Conservation (phyloP, 2,329 filamentous ascomycete genomes). For the Scolecobasidium constrictum region DNA sequence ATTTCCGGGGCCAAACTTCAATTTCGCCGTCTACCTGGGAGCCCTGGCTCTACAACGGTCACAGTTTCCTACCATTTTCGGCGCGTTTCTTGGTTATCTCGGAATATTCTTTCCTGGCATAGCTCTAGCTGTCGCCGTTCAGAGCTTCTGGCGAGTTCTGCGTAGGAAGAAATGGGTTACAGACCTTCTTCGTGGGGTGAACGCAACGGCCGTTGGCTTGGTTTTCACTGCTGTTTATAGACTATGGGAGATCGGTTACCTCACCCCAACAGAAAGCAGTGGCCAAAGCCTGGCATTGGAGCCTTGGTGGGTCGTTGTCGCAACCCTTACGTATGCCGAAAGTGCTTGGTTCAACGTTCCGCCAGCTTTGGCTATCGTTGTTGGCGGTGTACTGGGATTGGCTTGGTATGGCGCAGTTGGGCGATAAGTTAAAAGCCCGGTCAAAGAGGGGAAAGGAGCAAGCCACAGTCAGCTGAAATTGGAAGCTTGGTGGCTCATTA, state of each 20-base stretch:
- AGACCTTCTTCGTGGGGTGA: conserved; percentile 27
- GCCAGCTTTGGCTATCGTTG: conserved; percentile 27
- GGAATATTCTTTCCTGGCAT: conserved; percentile 32
- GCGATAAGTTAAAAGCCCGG: no score
- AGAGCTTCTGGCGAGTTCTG: conserved; percentile 27
- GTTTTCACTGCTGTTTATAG: conserved; percentile 35
- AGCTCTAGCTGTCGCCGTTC: conserved; percentile 23
- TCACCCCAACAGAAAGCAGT: conserved; percentile 23
- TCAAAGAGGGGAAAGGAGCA: no score
- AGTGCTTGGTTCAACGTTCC: conserved; percentile 28
- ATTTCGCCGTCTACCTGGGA: conserved; percentile 36
- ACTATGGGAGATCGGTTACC: conserved; percentile 33
- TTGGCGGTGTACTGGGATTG: conserved; percentile 28
- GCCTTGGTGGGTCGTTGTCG: conserved; percentile 36
- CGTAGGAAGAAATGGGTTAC: conserved; percentile 23
- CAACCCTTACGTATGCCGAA: conserved; percentile 28
- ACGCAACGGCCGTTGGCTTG: conserved; percentile 31
- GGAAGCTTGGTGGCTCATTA: background rate
- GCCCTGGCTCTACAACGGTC: conserved; percentile 24
- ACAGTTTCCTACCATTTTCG: conserved; percentile 18
- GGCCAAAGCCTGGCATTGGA: conserved; percentile 27
- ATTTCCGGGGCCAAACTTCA: conserved; percentile 54
- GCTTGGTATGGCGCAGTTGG: conserved; percentile 28
- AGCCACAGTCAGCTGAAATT: background rate
- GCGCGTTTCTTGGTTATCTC: conserved; percentile 27